A percentile compares a stretch with the other conserved stretches of the same genome.
Evolutionary conservation across 2,329 filamentous ascomycete species (phyloP).

Genomic region (Penicillium brasilianum): DNA sequence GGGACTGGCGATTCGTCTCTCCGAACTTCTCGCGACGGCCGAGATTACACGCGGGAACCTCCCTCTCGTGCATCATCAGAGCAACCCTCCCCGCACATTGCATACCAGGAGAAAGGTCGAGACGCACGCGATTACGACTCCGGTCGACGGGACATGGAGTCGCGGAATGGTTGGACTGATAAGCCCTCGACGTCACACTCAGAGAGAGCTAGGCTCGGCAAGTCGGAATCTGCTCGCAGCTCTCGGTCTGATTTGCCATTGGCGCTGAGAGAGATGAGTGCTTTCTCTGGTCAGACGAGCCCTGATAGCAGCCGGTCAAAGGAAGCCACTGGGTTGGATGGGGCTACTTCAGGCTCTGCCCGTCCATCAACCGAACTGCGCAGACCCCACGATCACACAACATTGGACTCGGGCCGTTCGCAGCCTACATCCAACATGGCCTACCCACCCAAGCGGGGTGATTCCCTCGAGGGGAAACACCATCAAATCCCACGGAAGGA

Average conservation of each 20-base stretch:
- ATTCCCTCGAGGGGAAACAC: conserved; percentile 61
- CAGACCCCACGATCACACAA: conserved; percentile 59
- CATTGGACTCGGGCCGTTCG: conserved; percentile 46
- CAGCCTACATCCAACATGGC: conserved; percentile 42
- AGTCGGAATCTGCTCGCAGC: conserved; percentile 53
- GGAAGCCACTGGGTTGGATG: conserved; percentile 27
- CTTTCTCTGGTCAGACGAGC: conserved; percentile 43
- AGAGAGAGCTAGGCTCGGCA: conserved; percentile 72
- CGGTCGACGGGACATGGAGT: conserved; percentile 36
- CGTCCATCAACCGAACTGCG: conserved; percentile 64
- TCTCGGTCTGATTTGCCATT: conserved; percentile 48
- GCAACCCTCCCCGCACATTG: conserved; percentile 80
- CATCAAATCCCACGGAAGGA: conserved; percentile 70
- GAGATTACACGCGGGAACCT: conserved; percentile 24
- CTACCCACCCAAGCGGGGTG: conserved; percentile 60
- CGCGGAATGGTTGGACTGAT: conserved; percentile 31
- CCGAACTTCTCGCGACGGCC: conserved; percentile 32
- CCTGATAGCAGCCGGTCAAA: conserved; percentile 35
- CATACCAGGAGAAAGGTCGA: conserved; percentile 83
- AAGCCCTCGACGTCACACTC: conserved; percentile 23
- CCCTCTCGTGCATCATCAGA: conserved; percentile 45
- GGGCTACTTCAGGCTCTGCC: conserved; percentile 43
- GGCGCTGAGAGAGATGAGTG: conserved; percentile 48
- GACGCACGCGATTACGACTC: conserved; percentile 58
- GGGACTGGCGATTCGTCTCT: conserved; percentile 33